Percentiles rank a stretch among this genome's conserved stretches.
phyloP scores from a whole-genome alignment of 106 monocot genomes.

The Agapanthus africanus region DNA sequence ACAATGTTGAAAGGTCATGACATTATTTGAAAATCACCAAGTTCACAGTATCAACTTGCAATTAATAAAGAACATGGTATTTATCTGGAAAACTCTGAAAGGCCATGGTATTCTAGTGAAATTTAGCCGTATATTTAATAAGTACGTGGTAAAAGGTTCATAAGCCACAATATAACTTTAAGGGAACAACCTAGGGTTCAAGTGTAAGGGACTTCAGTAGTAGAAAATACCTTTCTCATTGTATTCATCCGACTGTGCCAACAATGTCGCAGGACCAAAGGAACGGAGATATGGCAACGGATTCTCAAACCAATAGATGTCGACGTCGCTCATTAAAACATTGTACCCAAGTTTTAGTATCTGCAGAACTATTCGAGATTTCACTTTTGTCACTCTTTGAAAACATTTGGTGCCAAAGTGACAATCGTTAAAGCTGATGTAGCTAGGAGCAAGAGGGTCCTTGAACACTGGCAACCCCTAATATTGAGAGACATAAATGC shows the following conservation, averaged over 20 bases:
- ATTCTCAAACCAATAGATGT: slow-evolving; percentile 91
- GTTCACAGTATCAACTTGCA: no score
- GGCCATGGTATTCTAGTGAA: background rate
- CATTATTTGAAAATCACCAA: no score
- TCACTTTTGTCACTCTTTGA: slow-evolving; percentile 88
- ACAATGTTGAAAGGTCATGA: background rate
- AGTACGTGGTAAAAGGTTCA: background rate
- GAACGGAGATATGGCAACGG: slow-evolving; percentile 65
- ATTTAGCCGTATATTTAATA: background rate
- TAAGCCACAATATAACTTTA: background rate
- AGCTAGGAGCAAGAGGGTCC: slow-evolving; percentile 50
- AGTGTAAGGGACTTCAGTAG: background rate
- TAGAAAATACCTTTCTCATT: slow-evolving; percentile 61
- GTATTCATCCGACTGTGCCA: slow-evolving; percentile 86
- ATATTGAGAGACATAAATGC: background rate
- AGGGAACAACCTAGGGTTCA: background rate
- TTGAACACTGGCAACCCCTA: slow-evolving; percentile 91
- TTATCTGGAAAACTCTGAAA: background rate
- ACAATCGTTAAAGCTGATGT: slow-evolving; percentile 76
- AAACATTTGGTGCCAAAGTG: slow-evolving; percentile 94
- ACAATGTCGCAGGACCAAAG: slow-evolving; percentile 59
- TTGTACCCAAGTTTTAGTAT: slow-evolving; percentile 77
- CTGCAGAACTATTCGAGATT: slow-evolving; percentile 82
- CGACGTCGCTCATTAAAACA: slow-evolving; percentile 92
- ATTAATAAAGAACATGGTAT: background rate